Base-by-base conservation (phyloP, 305 asterid genomes). In the Plantago coronopus region DNA sequence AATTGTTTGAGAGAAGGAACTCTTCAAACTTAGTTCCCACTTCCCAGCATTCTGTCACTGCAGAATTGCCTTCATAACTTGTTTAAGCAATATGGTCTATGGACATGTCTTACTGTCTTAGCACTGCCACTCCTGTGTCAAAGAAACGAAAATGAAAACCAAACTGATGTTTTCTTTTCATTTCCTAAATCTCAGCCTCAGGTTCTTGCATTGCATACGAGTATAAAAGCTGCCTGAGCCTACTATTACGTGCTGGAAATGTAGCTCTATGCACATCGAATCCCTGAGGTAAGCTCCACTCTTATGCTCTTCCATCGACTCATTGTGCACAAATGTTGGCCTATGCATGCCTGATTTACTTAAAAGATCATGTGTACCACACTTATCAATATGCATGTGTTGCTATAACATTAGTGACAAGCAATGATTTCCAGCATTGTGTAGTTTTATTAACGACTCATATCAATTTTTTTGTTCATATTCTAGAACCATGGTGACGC, bases 111-210 rank as follows among this genome's bases (percentile, higher is more conserved):
- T 4, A 1, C 4, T 31, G 9, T 31, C 9, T 31, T 31, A 31
- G 38, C 38, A 31, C 7, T 31, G 5, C 38, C 7, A 31, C 38
- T 31, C 38, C 38, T 2, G 38, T 27, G 7, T 3, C 4, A 31
- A 7, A 31, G 9, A 31, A 31, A 7, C 8, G 38, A 3, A 6
- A 31, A 31, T 3, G 9, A 7, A 7, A 31, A 31, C 38, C 3
- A 31, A 31, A 31, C 38, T 31, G 3, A 31, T 31, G 38, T 9
- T 19, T 57, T 13, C 7, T 43, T 22, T 48, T 31, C 31, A 1
- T 40, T 50, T 65, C 44, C 40, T 31, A 31, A 31, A 55, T 29
- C 23, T 31, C 60, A 55, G 60, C 25, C 23, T 31, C 60, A 55
- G 60, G 46, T 20, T 17, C 9, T 31, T 31, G 15, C 60, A 25